A percentile compares a stretch with the other conserved stretches of the same genome.
phyloP scores from a whole-genome alignment of 177 flowering plant species.

The Tripterygium wilfordii region DNA sequence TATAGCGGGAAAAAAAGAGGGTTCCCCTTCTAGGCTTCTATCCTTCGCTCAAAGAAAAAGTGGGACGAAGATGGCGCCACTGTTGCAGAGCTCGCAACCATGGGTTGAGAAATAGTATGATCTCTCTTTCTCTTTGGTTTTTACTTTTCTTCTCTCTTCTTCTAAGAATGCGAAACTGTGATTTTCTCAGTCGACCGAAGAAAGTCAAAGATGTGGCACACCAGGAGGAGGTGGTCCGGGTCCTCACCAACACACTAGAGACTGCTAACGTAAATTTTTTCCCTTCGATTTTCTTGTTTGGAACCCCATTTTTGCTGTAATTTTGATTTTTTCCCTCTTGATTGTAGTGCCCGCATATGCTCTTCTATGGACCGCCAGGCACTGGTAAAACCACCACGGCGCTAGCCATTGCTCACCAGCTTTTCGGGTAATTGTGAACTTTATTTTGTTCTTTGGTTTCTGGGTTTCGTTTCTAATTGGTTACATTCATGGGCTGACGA shows the following conservation, averaged over 20 bases:
- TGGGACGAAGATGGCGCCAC: slow-evolving; percentile 64
- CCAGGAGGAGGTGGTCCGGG: slow-evolving; percentile 95
- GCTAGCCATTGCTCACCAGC: slow-evolving; percentile 88
- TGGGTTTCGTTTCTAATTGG: no score
- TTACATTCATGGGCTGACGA: no score
- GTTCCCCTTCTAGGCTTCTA: no score
- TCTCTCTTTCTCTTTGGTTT: neutral
- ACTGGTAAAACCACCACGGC: slow-evolving; percentile 98
- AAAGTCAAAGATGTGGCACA: slow-evolving; percentile 96
- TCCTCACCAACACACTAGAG: slow-evolving; percentile 90
- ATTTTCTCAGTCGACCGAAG: slow-evolving; percentile 68
- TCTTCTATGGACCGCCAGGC: slow-evolving; percentile 98
- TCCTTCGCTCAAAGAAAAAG: no score
- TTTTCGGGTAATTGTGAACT: slow-evolving; percentile 67
- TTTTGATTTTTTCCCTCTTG: neutral
- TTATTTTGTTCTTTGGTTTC: no score
- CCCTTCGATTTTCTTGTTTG: neutral
- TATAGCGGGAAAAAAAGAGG: no score
- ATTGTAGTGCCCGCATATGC: slow-evolving; percentile 90
- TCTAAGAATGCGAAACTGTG: neutral
- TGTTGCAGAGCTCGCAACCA: slow-evolving; percentile 75
- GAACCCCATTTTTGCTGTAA: slow-evolving; percentile 3
- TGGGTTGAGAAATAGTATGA: slow-evolving; percentile 97
- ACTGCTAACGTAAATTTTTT: slow-evolving; percentile 48
- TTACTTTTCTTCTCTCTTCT: neutral